These are phyloP conservation scores for Cardamine chenopodiifolia DNA, from an alignment of 345 rosid genomes.

Conservation along the genomic window DNA sequence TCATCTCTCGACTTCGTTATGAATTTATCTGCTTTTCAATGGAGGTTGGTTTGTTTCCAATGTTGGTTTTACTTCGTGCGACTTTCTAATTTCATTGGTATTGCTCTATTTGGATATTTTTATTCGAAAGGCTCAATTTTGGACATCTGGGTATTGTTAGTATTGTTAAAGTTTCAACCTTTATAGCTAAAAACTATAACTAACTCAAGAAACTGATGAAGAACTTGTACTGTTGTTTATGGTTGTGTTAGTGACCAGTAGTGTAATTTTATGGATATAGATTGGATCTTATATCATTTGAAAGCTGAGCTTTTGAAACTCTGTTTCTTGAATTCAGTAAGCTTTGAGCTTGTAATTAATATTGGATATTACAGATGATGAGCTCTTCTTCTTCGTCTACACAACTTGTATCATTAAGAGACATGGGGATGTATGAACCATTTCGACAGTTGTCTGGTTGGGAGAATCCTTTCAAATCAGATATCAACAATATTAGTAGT, in stretches of 20 bases:
- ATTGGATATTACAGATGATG: constrained; percentile 49
- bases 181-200: constrained; percentile 3
- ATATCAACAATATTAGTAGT: constrained; percentile 24
- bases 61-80: background rate
- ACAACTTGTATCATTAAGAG: constrained; percentile 59
- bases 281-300: constrained; percentile 18
- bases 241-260: background rate
- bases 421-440: constrained; percentile 74
- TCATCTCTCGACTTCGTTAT: background rate
- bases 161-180: constrained; percentile 20
- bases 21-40: constrained; percentile 27
- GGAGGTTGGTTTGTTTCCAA: constrained; percentile 18
- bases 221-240: constrained; percentile 18
- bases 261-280: background rate
- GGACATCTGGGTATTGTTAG: background rate
- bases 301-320: background rate
- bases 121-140: background rate
- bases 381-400: constrained; percentile 64
- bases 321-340: background rate
- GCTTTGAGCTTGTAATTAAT: background rate
- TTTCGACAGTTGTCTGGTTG: constrained; percentile 69
- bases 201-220: background rate
- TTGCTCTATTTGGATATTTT: constrained; percentile 17
- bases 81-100: background rate
- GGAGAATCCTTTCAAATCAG: constrained; percentile 60